Evolutionary conservation across 805 yeast genomes (phyloP).

Genomic region (Candida argentea): DNA sequence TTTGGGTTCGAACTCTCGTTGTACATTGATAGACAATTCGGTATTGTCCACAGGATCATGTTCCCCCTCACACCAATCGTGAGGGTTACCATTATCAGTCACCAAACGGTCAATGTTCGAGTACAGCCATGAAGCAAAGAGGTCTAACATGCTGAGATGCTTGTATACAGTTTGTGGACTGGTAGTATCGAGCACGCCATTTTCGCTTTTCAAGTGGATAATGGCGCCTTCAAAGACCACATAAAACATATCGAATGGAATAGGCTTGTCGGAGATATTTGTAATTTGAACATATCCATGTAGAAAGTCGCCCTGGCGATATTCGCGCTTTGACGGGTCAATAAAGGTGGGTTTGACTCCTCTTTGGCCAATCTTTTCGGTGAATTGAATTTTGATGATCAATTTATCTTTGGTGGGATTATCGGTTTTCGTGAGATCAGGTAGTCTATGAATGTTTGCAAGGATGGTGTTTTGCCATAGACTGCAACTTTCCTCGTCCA

Average conservation of each 20-base stretch:
- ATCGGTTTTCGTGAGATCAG: conserved; percentile 17
- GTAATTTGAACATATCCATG: conserved; percentile 33
- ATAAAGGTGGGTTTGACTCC: conserved; percentile 25
- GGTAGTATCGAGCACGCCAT: conserved; percentile 12
- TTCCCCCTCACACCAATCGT: conserved; percentile 35
- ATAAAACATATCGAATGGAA: conserved; percentile 35
- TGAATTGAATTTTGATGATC: conserved; percentile 24
- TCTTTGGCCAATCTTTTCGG: conserved; percentile 29
- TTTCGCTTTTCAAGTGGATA: conserved; percentile 14
- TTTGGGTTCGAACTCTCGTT: conserved; percentile 26
- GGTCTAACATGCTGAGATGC: conserved; percentile 33
- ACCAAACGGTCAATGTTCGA: conserved; percentile 31
- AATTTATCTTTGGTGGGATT: conserved; percentile 14
- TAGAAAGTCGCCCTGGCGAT: conserved; percentile 30
- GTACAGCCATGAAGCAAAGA: conserved; percentile 35
- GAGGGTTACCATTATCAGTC: conserved; percentile 20
- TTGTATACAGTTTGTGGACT: conserved; percentile 22
- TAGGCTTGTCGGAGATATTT: conserved; percentile 20
- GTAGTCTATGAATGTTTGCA: conserved; percentile 31
- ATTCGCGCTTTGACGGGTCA: conserved; percentile 23
- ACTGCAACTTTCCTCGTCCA: conserved; percentile 16
- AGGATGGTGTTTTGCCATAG: conserved; percentile 28
- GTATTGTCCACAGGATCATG: conserved; percentile 32
- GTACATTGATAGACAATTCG: conserved; percentile 23
- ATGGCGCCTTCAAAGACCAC: conserved; percentile 32